Evolutionary conservation across 768 basidiomycete species (phyloP).

Genomic region (Collybiopsis luxurians): DNA sequence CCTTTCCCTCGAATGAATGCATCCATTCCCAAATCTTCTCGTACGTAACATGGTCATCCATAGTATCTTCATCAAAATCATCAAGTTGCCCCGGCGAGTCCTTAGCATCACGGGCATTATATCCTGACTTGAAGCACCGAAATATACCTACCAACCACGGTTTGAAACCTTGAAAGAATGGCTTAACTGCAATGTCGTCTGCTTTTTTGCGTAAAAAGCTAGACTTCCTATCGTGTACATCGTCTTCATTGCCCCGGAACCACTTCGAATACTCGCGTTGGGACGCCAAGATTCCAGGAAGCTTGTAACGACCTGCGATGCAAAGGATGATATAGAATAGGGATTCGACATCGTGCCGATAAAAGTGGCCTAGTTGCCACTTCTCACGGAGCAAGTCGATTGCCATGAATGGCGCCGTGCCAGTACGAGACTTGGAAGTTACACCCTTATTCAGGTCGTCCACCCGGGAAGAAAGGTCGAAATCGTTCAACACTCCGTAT

Average conservation of each 20-base stretch:
- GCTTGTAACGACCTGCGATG: background rate
- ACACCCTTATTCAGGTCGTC: background rate
- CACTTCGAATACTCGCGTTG: background rate
- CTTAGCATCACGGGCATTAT: background rate
- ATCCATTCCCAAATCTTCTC: background rate
- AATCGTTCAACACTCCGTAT: slow-evolving; percentile 12
- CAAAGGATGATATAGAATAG: slow-evolving; percentile 6
- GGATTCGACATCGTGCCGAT: slow-evolving; percentile 10
- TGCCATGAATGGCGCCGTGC: slow-evolving; percentile 5
- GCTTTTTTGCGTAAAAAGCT: background rate
- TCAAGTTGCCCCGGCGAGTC: background rate
- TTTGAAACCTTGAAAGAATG: background rate
- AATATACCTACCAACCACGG: background rate
- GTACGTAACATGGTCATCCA: background rate
- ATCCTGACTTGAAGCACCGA: background rate
- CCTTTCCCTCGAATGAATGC: background rate
- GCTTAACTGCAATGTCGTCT: background rate
- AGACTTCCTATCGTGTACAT: background rate
- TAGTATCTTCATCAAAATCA: background rate
- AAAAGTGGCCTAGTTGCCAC: background rate
- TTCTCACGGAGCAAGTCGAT: background rate
- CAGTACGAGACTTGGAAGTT: background rate
- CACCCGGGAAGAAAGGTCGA: slow-evolving; percentile 7
- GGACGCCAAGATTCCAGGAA: background rate
- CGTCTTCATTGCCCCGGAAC: background rate